Conservation (phyloP, 768 basidiomycete species). For the Tylopilus felleus region DNA sequence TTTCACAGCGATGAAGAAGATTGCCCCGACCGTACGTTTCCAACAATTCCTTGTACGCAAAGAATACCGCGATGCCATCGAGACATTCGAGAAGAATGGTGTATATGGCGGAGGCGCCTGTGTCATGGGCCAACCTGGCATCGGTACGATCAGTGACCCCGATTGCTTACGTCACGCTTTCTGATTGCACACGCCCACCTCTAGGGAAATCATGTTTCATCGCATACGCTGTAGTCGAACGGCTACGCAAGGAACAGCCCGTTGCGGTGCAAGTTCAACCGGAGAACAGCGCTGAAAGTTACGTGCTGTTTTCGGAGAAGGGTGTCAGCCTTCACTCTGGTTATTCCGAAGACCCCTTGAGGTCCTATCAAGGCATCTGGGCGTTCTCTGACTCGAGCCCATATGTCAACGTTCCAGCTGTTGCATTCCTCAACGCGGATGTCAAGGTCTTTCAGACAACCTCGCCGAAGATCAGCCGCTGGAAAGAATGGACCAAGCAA, state of each 20-base stretch:
- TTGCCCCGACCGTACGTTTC: not conserved
- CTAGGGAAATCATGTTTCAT: slow-evolving; percentile 9
- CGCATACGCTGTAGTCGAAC: slow-evolving; percentile 5
- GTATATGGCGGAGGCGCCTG: not conserved
- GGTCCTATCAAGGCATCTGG: not conserved
- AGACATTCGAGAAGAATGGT: not conserved
- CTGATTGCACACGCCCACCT: not conserved
- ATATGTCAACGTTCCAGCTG: not conserved
- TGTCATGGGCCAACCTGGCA: slow-evolving; percentile 4
- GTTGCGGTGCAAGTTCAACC: slow-evolving; percentile 2
- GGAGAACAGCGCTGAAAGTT: not conserved
- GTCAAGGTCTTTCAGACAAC: slow-evolving; percentile 7
- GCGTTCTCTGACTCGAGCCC: slow-evolving; percentile 2
- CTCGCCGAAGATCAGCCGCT: not conserved
- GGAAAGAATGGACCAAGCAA: slow-evolving; percentile 6
- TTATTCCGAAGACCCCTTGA: not conserved
- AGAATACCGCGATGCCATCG: slow-evolving; percentile 1
- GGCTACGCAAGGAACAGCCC: not conserved
- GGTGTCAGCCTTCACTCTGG: not conserved
- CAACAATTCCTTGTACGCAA: not conserved
- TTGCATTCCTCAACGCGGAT: not conserved
- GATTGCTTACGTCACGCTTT: not conserved
- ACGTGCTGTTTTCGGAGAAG: not conserved
- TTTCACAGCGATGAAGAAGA: not conserved
- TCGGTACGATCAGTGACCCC: slow-evolving; percentile 1